Conservation (phyloP, 2,329 filamentous ascomycete species). For the Dendryphion nanum region DNA sequence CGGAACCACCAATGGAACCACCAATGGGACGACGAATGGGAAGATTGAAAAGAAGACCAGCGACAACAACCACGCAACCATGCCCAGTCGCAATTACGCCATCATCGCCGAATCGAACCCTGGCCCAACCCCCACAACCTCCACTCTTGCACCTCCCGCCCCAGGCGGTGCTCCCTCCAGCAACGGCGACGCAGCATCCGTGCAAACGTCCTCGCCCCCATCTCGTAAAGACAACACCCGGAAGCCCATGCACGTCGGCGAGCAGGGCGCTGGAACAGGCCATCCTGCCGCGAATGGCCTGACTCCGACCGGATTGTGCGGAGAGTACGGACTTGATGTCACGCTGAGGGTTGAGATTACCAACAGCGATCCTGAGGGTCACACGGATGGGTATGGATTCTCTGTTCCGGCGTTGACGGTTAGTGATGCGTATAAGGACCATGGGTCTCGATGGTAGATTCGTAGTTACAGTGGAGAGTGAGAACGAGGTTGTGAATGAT, state of each 20-base stretch:
- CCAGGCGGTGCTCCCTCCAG: conserved; percentile 5
- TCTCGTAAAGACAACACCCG: conserved; percentile 59
- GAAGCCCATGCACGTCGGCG: conserved; percentile 70
- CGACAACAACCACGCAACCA: conserved; percentile 78
- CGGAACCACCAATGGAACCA: conserved; percentile 18
- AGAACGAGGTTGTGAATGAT: too few relatives aligned
- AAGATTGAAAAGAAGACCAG: conserved; percentile 58
- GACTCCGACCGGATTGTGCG: conserved; percentile 42
- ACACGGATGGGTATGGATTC: conserved; percentile 52
- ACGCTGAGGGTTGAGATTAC: conserved; percentile 50
- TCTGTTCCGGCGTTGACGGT: conserved; percentile 45
- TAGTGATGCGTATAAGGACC: conserved; percentile 8
- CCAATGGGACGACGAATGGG: conserved; percentile 7
- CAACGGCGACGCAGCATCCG: conserved; percentile 28
- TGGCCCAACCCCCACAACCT: conserved; percentile 23
- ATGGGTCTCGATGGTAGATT: conserved; percentile 13
- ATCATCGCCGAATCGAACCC: conserved; percentile 56
- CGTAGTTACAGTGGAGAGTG: too few relatives aligned
- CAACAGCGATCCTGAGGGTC: conserved; percentile 42
- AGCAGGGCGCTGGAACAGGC: conserved; percentile 71
- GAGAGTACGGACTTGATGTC: conserved; percentile 47
- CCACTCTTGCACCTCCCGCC: conserved; percentile 10
- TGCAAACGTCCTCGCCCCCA: conserved; percentile 17
- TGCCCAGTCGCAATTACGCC: conserved; percentile 67
- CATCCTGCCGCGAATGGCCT: conserved; percentile 67